Evolutionary conservation across 768 basidiomycete species (phyloP).

Genomic region (Boletus huronensis): DNA sequence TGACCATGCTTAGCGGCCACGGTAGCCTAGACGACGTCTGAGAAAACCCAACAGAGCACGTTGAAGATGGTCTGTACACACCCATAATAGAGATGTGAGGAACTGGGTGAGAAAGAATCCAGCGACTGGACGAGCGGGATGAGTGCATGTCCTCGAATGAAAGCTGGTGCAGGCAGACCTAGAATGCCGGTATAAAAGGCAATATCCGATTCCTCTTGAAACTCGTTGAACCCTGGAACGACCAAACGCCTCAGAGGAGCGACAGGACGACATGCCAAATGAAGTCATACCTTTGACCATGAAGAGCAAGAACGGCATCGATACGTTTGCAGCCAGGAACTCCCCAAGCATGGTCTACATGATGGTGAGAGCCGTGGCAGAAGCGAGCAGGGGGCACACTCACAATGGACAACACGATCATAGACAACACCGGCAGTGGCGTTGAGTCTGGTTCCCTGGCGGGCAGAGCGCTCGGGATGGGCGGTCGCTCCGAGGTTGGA

Average conservation of each 20-base stretch:
- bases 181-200: constrained; percentile 89
- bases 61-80: constrained; percentile 27
- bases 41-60: background rate
- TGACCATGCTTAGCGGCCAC: constrained; percentile 89
- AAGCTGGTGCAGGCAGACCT: constrained; percentile 41
- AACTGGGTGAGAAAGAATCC: constrained; percentile 95
- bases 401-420: constrained; percentile 91
- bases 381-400: constrained; percentile 27
- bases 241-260: constrained; percentile 1
- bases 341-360: constrained; percentile 88
- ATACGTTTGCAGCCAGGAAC: constrained; percentile 90
- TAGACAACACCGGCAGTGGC: constrained; percentile 80
- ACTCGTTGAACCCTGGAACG: constrained; percentile 58
- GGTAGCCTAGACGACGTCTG: constrained; percentile 58
- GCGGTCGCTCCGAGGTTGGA: constrained; percentile 49
- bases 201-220: constrained; percentile 76
- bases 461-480: constrained; percentile 74
- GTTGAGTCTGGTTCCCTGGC: constrained; percentile 66
- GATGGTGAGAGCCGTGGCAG: constrained; percentile 2
- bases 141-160: constrained; percentile 10
- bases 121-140: constrained; percentile 46
- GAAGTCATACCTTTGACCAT: constrained; percentile 77
- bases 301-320: constrained; percentile 87
- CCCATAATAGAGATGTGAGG: constrained; percentile 92
- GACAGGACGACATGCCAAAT: constrained; percentile 11